Base-by-base conservation (phyloP, 371 early-diverging fungal genomes). In the Apophysomyces variabilis region DNA sequence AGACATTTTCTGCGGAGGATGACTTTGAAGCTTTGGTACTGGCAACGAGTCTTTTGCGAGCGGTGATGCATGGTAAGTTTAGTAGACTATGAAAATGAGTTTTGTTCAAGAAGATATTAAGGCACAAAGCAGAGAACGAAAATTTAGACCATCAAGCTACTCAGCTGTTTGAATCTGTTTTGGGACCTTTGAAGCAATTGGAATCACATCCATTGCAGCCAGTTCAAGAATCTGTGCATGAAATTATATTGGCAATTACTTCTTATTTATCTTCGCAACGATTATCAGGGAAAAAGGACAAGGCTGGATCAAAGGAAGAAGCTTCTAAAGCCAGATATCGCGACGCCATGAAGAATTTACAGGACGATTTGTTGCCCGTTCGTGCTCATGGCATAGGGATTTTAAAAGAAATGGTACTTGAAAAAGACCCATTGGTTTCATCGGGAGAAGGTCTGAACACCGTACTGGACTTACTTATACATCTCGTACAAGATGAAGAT, bases 351-450 rank as follows among this genome's bases (percentile, higher is more conserved):
- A 87, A 89, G 26, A 93, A 94, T 12, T 73, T 95, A 0, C 86
- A 85, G 58, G 91, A 92, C 67, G 88, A 89, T 11, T 72, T 96
- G 36, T 74, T 96, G 26, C 97, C 97, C 0, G 90, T 97, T 2
- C 87, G 91, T 16, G 97, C 96, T 1, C 92, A 93, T 61, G 97
- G 97, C 2, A 87, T 96, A 62, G 85, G 86, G 8, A 87, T 90
- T 63, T 69, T 97, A 58, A 87, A 90, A 38, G 87, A 91, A 63
- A 81, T 96, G 89, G 86, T 95, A 0, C 73, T 90, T n/a, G 73
- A 79, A 3, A 86, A 82, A 58, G 87, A 83, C 73, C 84, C 80
- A 7, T 72, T 88, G 5, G 85, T 85, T 37, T 78, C 72, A 38
- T 71, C 65, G 5, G 78, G 71, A 0, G 77, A 79, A 44, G 84